Evolutionary conservation across 2,329 filamentous ascomycete genomes (phyloP).

Genomic region (Scedosporium dehoogii): DNA sequence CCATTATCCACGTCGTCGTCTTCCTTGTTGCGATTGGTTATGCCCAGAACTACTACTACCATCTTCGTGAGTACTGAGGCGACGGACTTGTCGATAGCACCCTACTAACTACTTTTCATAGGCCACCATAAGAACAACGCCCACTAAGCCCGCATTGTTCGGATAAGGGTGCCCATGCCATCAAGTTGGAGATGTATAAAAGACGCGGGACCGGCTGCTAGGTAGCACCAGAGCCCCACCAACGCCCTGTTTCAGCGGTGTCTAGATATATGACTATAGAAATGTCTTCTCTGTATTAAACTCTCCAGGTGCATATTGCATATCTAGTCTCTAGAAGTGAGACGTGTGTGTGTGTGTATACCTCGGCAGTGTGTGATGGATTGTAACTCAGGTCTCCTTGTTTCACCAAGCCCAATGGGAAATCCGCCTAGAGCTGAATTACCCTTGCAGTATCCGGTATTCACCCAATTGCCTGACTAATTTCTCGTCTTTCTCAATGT

Average conservation of each 20-base stretch:
- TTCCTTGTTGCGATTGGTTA: conserved; percentile 76
- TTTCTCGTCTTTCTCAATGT: too few relatives aligned
- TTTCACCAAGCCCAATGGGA: too few relatives aligned
- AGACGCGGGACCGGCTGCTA: not conserved
- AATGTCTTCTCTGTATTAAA: not conserved
- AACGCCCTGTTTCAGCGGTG: not conserved
- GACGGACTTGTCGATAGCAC: conserved; percentile 5
- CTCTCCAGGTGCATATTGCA: not conserved
- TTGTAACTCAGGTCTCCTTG: too few relatives aligned
- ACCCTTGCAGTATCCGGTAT: too few relatives aligned
- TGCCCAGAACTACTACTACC: conserved; percentile 99
- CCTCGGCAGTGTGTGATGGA: too few relatives aligned
- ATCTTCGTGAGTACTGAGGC: conserved; percentile 71
- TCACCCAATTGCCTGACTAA: too few relatives aligned
- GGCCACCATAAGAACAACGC: conserved; percentile 99
- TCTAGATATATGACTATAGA: conserved; percentile 3
- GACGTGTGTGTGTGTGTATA: too few relatives aligned
- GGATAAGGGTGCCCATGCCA: not conserved
- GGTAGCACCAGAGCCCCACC: not conserved
- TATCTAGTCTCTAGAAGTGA: not conserved
- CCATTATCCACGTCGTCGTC: conserved; percentile 77
- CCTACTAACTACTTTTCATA: conserved; percentile 27
- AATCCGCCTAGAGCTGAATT: too few relatives aligned
- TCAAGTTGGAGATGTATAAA: conserved; percentile 12
- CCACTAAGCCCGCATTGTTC: conserved; percentile 54